phyloP scores from a whole-genome alignment of 768 basidiomycete species.

The Dioszegia aurantiaca region DNA sequence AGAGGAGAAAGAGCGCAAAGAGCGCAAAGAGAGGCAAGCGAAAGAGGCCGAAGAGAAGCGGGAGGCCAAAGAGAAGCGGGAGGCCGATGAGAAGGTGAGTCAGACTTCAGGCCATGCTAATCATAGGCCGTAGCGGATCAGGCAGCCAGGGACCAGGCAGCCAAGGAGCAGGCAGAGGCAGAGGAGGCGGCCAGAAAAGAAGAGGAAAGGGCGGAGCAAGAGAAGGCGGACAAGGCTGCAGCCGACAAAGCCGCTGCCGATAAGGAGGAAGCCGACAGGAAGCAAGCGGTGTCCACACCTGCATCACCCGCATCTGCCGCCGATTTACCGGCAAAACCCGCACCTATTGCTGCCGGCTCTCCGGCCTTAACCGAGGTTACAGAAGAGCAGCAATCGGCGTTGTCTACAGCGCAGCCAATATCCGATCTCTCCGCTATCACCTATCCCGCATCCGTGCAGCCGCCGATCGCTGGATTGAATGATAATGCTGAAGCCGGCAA shows the following conservation, averaged over 20 bases:
- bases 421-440: constrained; percentile 71
- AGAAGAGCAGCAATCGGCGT: constrained; percentile 42
- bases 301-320: constrained; percentile 28
- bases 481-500: constrained; percentile 77
- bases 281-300: constrained; percentile 17
- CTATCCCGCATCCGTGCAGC: constrained; percentile 78
- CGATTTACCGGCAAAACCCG: constrained; percentile 41
- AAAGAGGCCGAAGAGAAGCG: constrained; percentile 43
- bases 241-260: constrained; percentile 31
- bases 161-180: constrained; percentile 30
- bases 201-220: constrained; percentile 3
- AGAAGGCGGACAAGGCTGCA: constrained; percentile 15
- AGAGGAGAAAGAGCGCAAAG: constrained; percentile 47
- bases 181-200: constrained; percentile 17
- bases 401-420: constrained; percentile 80
- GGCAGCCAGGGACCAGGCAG: constrained; percentile 30
- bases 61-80: constrained; percentile 42
- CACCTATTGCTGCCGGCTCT: constrained; percentile 37
- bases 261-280: constrained; percentile 20
- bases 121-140: constrained; percentile 28
- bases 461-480: constrained; percentile 82
- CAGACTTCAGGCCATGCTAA: constrained; percentile 55
- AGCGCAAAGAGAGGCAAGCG: constrained; percentile 54
- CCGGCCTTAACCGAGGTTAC: constrained; percentile 23
- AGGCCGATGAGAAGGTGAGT: constrained; percentile 56